A percentile compares a stretch with the other conserved stretches of the same genome.
Conservation (phyloP, 106 monocot genomes). For the Allium sativum region DNA sequence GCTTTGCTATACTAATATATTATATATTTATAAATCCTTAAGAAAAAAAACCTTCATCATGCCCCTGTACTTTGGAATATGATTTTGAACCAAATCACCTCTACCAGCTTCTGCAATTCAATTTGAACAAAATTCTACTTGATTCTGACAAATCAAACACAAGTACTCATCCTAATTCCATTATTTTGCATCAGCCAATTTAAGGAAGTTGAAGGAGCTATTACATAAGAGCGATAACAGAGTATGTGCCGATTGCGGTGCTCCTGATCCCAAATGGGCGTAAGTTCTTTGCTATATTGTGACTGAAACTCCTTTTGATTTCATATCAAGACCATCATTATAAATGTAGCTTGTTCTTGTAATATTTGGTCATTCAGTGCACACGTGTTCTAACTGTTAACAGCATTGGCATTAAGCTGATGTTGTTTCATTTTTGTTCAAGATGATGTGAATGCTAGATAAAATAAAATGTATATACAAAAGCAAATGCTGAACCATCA, state of each 20-base stretch:
- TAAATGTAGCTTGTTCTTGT: too few relatives aligned
- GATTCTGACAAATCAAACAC: background rate
- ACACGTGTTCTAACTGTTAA: too few relatives aligned
- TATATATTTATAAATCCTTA: background rate
- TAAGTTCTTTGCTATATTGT: constrained; percentile 19
- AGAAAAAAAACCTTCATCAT: background rate
- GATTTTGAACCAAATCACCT: background rate
- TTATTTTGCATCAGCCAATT: constrained; percentile 24
- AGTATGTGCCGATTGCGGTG: constrained; percentile 58
- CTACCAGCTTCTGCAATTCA: background rate
- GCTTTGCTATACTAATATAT: too few relatives aligned
- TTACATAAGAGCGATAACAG: constrained; percentile 55
- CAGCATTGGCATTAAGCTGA: too few relatives aligned
- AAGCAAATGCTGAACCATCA: too few relatives aligned
- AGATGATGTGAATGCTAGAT: too few relatives aligned
- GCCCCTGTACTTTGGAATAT: background rate
- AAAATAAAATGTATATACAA: too few relatives aligned
- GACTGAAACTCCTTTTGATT: too few relatives aligned
- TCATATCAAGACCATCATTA: too few relatives aligned
- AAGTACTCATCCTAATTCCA: background rate
- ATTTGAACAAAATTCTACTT: too few relatives aligned
- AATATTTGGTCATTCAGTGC: too few relatives aligned
- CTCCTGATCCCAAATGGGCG: constrained; percentile 74
- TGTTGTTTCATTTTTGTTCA: too few relatives aligned
- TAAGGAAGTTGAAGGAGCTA: constrained; percentile 43